These are phyloP conservation scores for Cercis canadensis DNA, from an alignment of 306 rosid genomes.

Conservation along the genomic window DNA sequence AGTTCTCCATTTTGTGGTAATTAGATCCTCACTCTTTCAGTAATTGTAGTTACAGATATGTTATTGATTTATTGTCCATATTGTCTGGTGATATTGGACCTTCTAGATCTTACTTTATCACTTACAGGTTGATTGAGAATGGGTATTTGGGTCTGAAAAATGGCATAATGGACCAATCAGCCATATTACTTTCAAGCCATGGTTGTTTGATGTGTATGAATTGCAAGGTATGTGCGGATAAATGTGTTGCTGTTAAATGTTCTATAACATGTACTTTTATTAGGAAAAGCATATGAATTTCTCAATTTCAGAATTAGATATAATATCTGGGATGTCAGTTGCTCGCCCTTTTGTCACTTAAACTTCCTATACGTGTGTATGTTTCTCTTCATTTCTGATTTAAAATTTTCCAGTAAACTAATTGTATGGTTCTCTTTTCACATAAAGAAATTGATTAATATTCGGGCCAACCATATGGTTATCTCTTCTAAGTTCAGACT, in stretches of 20 bases:
- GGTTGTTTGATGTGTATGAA: constrained; percentile 93
- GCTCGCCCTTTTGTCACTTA: constrained; percentile 29
- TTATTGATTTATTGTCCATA: constrained; percentile 14
- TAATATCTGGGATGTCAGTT: constrained; percentile 28
- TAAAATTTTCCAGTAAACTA: too few relatives aligned
- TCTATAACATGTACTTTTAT: constrained; percentile 3
- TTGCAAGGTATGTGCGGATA: constrained; percentile 79
- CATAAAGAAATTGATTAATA: too few relatives aligned
- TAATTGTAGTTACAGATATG: constrained; percentile 11
- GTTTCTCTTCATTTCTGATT: neutral
- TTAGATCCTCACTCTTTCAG: constrained; percentile 26
- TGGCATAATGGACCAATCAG: constrained; percentile 98
- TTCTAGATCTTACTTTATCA: constrained; percentile 29
- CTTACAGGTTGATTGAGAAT: constrained; percentile 85
- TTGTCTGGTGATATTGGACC: constrained; percentile 22
- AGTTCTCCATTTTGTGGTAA: neutral
- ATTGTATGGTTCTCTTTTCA: too few relatives aligned
- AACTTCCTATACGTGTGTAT: neutral
- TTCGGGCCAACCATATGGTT: too few relatives aligned
- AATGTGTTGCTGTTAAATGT: constrained; percentile 10
- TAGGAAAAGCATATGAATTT: constrained; percentile 6
- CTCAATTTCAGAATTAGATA: constrained; percentile 25
- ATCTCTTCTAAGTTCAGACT: too few relatives aligned
- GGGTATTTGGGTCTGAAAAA: constrained; percentile 91
- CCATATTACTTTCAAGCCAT: constrained; percentile 82